These are phyloP conservation scores for Pecoramyces ruminantium DNA, from an alignment of 192 early-diverging fungal genomes.

Conservation along the genomic window DNA sequence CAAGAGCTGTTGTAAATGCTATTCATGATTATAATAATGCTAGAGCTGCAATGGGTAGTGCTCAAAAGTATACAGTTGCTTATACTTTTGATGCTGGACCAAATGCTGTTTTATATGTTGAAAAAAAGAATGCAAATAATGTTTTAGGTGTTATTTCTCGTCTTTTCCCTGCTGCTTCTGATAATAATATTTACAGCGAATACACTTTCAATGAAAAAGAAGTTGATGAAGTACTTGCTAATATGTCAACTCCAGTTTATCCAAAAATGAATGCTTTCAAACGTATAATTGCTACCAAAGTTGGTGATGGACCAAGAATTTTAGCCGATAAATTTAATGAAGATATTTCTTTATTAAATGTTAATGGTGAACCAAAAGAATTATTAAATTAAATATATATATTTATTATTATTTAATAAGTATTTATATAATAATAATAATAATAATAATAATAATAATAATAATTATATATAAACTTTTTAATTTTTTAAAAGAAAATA, in stretches of 20 bases:
- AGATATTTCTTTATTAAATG: conserved; percentile 2
- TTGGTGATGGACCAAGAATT: conserved; percentile 85
- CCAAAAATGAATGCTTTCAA: conserved; percentile 20
- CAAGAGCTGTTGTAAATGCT: conserved; percentile 66
- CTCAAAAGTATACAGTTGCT: conserved; percentile 54
- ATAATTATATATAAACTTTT: too few species aligned
- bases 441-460: too few species aligned
- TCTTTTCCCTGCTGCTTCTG: conserved; percentile 53
- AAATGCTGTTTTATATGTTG: conserved; percentile 91
- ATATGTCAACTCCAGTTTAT: conserved; percentile 24
- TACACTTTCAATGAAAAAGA: conserved; percentile 13
- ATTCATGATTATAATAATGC: conserved; percentile 69
- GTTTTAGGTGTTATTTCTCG: conserved; percentile 67
- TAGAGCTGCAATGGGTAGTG: conserved; percentile 6
- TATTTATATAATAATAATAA: too few species aligned
- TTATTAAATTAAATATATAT: too few species aligned
- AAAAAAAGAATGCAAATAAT: conserved; percentile 60
- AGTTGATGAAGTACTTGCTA: conserved; percentile 12
- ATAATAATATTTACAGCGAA: conserved; percentile 23
- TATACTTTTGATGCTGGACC: conserved; percentile 99
- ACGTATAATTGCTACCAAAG: conserved; percentile 75
- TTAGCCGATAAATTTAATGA: conserved; percentile 13
- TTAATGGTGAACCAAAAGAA: conserved; percentile 1
- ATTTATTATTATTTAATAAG: too few species aligned
- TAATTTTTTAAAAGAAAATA: too few species aligned